Conservation (phyloP, 192 early-diverging fungal genomes). For the Entrophospora sp. region DNA sequence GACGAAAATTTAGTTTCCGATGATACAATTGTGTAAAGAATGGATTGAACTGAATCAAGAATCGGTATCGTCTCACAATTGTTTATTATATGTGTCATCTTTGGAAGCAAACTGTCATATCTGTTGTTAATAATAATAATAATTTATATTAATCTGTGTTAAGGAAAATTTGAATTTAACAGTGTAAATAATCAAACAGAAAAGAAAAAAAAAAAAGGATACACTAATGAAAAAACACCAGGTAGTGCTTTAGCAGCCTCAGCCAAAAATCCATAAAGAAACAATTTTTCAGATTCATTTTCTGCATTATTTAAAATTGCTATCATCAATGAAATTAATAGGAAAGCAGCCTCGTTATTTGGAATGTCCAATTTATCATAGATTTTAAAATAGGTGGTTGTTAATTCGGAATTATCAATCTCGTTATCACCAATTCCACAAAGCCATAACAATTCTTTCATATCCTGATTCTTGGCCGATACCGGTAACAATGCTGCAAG, state of each 20-base stretch:
- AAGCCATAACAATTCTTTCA: constrained; percentile 45
- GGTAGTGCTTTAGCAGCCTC: constrained; percentile 65
- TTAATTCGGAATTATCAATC: constrained; percentile 28
- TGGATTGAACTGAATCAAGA: constrained; percentile 59
- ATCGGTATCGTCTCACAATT: constrained; percentile 54
- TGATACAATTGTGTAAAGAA: constrained; percentile 54
- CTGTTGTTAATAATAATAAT: background rate
- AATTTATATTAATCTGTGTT: background rate
- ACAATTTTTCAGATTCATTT: constrained; percentile 58
- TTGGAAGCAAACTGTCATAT: constrained; percentile 55
- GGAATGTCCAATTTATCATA: constrained; percentile 56
- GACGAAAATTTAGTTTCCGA: background rate
- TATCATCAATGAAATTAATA: constrained; percentile 58
- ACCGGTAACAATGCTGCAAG: constrained; percentile 72
- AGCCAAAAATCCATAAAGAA: constrained; percentile 67
- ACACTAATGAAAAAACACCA: constrained; percentile 64
- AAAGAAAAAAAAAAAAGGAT: constrained; percentile 7
- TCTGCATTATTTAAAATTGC: constrained; percentile 65
- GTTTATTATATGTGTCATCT: constrained; percentile 61
- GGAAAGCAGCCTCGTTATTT: constrained; percentile 50
- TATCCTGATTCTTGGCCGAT: constrained; percentile 59
- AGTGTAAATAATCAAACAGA: background rate
- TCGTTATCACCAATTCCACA: constrained; percentile 40
- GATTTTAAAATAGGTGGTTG: constrained; percentile 51
- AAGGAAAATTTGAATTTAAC: background rate